Evolutionary conservation across 257 asterid genomes (phyloP).

Genomic region (Linaria vulgaris): DNA sequence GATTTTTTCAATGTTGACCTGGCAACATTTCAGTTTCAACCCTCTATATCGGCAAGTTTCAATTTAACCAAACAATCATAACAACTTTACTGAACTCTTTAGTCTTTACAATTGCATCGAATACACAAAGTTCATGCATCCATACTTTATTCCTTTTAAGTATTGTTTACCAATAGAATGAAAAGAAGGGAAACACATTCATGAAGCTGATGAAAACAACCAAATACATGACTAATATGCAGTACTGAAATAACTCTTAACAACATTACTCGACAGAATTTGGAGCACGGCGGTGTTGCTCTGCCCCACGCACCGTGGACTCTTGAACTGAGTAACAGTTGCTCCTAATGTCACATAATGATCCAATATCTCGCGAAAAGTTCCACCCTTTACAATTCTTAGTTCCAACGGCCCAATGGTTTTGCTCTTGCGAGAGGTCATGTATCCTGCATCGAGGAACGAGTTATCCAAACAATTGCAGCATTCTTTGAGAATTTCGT

Average conservation of each 20-base stretch:
- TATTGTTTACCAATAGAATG: neutral
- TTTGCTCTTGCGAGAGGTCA: constrained; percentile 60
- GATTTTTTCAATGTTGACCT: too few relatives aligned
- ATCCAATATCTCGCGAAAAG: constrained; percentile 83
- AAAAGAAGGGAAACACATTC: neutral
- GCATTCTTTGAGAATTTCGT: constrained; percentile 60
- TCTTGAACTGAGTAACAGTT: constrained; percentile 97
- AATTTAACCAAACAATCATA: too few relatives aligned
- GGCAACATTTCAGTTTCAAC: too few relatives aligned
- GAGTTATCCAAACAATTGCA: constrained; percentile 82
- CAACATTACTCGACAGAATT: constrained; percentile 52
- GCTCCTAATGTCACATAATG: constrained; percentile 86
- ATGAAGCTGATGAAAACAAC: neutral
- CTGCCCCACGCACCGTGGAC: constrained; percentile 83
- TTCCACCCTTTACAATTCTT: constrained; percentile 60
- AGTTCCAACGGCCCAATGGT: constrained; percentile 81
- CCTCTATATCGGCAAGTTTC: too few relatives aligned
- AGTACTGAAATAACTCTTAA: constrained; percentile 68
- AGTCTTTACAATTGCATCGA: too few relatives aligned
- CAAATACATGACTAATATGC: constrained; percentile 48
- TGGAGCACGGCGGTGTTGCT: constrained; percentile 52
- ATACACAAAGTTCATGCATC: too few relatives aligned
- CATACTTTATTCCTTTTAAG: too few relatives aligned
- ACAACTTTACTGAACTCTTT: too few relatives aligned
- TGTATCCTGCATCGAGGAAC: constrained; percentile 76